Evolutionary conservation across 2,329 filamentous ascomycete species (phyloP), one percentile per base, ranked within the genome.

Genomic region (Escovopsis weberi): DNA sequence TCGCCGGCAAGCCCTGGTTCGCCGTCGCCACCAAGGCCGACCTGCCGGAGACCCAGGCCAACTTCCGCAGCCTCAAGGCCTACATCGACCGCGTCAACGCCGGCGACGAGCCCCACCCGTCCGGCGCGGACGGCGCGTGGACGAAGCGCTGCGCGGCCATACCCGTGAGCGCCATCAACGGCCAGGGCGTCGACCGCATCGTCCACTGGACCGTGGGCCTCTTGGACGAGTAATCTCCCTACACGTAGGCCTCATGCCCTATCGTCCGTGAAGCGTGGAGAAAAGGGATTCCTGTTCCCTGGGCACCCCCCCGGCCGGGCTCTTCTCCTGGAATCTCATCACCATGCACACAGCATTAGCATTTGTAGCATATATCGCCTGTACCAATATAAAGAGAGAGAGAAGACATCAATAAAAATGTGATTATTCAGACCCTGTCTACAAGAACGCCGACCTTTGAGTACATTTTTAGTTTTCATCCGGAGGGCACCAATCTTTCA

Each of bases 1-100:
- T 96, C 50, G 83, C 84, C n/a, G 76, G 75, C 32, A 98, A 98
- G 65, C 88, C 91, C 1, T 98, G 91, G 91, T 91, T 94, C 54
- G 88, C 95, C 5, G 79, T 95, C 37, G 89, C 85, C 1, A 95
- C 88, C 18, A 96, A 96, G 63, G 88, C 85, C 1, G 89, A 96
- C 58, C 59, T 94, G 43, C 75, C 80, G 4, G 74, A 73, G 3
- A 94, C 91, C 2, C 75, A 87, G 58, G 73, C 78, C 23, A 93
- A 91, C 56, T 98, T 85, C 58, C 62, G 60, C 33, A 62, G 65
- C 41, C 65, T 98, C 51, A 78, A 78, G 50, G 62, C 64, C 8
- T 94, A 95, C 60, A 63, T 98, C 4, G 68, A 73, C 4, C 66
- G 65, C 4, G 71, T 96, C 23, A 74, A 74, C 41, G 66, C 65